Percentiles rank a stretch among this genome's conserved stretches.
These are phyloP conservation scores for Globisporangium viniferum DNA, from an alignment of 352 stramenopile genomes.

Conservation along the genomic window DNA sequence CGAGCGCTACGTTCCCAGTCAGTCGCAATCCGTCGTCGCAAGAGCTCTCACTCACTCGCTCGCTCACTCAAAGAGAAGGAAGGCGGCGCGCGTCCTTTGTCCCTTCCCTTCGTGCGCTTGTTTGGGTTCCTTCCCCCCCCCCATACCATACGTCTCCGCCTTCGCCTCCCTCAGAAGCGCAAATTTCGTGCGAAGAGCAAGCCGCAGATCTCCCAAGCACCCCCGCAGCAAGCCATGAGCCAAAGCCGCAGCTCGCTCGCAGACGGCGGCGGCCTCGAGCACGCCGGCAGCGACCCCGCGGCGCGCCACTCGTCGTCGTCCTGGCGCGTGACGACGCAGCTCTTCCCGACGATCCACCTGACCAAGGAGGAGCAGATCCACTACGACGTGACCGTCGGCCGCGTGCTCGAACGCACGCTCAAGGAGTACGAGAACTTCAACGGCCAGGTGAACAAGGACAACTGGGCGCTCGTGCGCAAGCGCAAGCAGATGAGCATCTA, in stretches of 20 bases:
- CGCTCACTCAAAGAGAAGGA: neutral
- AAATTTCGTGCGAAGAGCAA: conserved; percentile 7
- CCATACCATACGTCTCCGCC: neutral
- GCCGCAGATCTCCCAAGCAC: neutral
- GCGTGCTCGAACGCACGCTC: conserved; percentile 17
- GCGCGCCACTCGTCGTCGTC: conserved; percentile 4
- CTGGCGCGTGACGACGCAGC: conserved; percentile 18
- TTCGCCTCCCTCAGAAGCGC: neutral
- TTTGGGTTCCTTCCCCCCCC: neutral
- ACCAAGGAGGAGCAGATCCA: conserved; percentile 20
- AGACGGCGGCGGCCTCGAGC: neutral
- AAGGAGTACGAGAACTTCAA: conserved; percentile 17
- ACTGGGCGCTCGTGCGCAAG: conserved; percentile 17
- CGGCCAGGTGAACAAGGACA: conserved; percentile 11
- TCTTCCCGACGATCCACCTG: conserved; percentile 19
- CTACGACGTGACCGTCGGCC: conserved; percentile 19
- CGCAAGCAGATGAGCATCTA: conserved; percentile 18
- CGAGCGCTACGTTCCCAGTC: neutral
- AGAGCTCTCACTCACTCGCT: neutral
- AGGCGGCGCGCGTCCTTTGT: neutral
- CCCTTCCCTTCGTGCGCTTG: neutral
- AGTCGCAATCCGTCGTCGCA: neutral
- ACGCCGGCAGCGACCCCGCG: neutral
- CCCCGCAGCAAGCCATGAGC: neutral
- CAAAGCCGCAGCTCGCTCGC: conserved; percentile 2